Conservation (phyloP, 768 basidiomycete species). For the Fomitopsis serialis region DNA sequence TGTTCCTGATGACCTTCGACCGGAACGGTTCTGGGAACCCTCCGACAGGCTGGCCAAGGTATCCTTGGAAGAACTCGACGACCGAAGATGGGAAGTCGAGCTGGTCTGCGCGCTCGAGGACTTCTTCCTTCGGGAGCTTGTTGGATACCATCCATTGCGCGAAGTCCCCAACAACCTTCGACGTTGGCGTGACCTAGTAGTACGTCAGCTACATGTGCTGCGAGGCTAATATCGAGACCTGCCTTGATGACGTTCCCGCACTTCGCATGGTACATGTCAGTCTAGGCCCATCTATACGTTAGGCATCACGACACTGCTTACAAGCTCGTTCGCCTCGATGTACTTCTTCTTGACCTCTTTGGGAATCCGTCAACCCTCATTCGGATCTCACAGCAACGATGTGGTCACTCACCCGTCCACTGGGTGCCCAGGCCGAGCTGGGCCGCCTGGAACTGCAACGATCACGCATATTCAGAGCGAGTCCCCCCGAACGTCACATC, state of each 20-base stretch:
- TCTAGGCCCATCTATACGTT: background rate
- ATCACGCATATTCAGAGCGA: background rate
- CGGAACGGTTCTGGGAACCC: constrained; percentile 98
- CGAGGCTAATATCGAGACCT: constrained; percentile 1
- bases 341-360: constrained; percentile 97
- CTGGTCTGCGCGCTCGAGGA: constrained; percentile 77
- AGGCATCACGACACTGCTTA: constrained; percentile 31
- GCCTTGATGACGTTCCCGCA: constrained; percentile 98
- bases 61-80: constrained; percentile 99
- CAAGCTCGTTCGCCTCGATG: constrained; percentile 94
- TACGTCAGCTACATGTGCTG: constrained; percentile 1
- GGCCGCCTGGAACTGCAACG: constrained; percentile 88
- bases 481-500: constrained; percentile 2
- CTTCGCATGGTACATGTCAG: constrained; percentile 28
- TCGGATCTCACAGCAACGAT: background rate
- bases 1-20: constrained; percentile 85
- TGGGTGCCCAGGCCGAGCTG: constrained; percentile 96
- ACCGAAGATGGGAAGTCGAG: constrained; percentile 98
- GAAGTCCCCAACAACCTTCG: constrained; percentile 98
- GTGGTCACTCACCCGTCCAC: constrained; percentile 66
- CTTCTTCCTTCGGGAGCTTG: constrained; percentile 80
- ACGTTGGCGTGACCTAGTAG: constrained; percentile 86
- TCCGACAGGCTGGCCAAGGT: constrained; percentile 95
- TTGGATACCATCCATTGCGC: constrained; percentile 99
- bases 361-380: background rate